A percentile compares a stretch with the other conserved stretches of the same genome.
Conservation (phyloP, 345 rosid genomes). For the Eucalyptus curtisii region DNA sequence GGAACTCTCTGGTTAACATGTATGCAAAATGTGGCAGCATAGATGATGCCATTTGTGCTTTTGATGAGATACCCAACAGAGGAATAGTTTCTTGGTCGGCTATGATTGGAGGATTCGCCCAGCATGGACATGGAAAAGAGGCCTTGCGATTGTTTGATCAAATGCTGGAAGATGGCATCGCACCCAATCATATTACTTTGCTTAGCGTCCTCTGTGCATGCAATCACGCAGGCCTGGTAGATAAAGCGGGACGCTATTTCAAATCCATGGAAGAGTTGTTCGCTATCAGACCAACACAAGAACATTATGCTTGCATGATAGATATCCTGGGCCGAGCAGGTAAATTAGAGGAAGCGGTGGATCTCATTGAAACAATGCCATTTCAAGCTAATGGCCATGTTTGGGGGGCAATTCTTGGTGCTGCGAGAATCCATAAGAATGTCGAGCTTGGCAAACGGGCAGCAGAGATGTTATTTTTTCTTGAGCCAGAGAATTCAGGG, state of each 20-base stretch:
- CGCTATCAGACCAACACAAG: conserved; percentile 32
- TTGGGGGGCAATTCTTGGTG: conserved; percentile 66
- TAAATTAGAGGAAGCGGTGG: conserved; percentile 38
- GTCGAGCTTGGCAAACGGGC: conserved; percentile 33
- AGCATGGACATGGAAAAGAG: conserved; percentile 43
- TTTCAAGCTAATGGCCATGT: conserved; percentile 32
- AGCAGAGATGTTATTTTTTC: conserved; percentile 36
- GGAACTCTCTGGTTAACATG: conserved; percentile 57
- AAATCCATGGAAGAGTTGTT: conserved; percentile 28
- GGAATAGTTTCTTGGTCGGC: conserved; percentile 62
- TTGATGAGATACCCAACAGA: conserved; percentile 31
- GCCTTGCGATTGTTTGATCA: conserved; percentile 24
- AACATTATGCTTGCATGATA: conserved; percentile 65
- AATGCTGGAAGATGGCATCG: conserved; percentile 34
- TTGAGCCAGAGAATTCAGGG: conserved; percentile 48
- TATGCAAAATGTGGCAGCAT: conserved; percentile 63
- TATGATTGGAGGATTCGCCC: conserved; percentile 48
- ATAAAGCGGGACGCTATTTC: conserved; percentile 32
- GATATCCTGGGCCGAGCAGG: conserved; percentile 54
- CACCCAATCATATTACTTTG: conserved; percentile 50
- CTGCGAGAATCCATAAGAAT: conserved; percentile 54
- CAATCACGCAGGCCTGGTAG: conserved; percentile 53
- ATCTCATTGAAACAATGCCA: conserved; percentile 35
- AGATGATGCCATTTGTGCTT: conserved; percentile 39
- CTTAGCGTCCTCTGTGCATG: conserved; percentile 52